Evolutionary conservation across 805 yeast species (phyloP).

Genomic region (Saccharomyces eubayanus): DNA sequence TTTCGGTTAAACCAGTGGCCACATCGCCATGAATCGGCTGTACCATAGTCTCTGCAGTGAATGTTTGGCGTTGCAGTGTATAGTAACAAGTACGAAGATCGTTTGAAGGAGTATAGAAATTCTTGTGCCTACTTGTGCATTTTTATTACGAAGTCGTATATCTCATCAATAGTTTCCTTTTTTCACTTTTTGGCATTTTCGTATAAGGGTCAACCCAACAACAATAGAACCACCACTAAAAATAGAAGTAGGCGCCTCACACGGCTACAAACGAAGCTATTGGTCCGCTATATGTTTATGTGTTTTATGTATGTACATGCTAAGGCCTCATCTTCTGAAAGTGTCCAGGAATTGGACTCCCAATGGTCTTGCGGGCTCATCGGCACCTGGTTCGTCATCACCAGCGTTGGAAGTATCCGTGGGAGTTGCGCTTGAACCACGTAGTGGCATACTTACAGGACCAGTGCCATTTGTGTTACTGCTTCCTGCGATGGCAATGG

Average conservation of each 20-base stretch:
- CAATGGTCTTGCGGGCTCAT: conserved; percentile 53
- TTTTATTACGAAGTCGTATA: not conserved
- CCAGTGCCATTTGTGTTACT: conserved; percentile 8
- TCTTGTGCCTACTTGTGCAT: not conserved
- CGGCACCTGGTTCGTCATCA: conserved; percentile 37
- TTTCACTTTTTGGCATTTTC: not conserved
- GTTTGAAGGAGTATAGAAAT: not conserved
- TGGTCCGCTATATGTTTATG: not conserved
- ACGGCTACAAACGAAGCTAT: not conserved
- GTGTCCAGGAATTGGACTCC: conserved; percentile 55
- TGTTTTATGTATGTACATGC: not conserved
- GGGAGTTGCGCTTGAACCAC: conserved; percentile 1
- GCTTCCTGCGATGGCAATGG: conserved; percentile 28
- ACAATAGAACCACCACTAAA: not conserved
- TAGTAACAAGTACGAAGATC: not conserved
- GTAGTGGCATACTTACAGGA: not conserved
- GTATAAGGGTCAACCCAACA: not conserved
- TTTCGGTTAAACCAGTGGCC: conserved; percentile 13
- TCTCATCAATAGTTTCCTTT: not conserved
- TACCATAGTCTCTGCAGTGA: not conserved
- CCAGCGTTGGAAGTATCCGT: conserved; percentile 5
- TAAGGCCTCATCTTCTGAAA: conserved; percentile 37
- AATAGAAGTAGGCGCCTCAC: not conserved
- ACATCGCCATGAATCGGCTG: not conserved
- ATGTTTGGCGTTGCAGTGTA: conserved; percentile 1